Percentiles rank a stretch among this genome's conserved stretches.
Evolutionary conservation across 768 basidiomycete genomes (phyloP).

Genomic region (Amanita jacksonii): DNA sequence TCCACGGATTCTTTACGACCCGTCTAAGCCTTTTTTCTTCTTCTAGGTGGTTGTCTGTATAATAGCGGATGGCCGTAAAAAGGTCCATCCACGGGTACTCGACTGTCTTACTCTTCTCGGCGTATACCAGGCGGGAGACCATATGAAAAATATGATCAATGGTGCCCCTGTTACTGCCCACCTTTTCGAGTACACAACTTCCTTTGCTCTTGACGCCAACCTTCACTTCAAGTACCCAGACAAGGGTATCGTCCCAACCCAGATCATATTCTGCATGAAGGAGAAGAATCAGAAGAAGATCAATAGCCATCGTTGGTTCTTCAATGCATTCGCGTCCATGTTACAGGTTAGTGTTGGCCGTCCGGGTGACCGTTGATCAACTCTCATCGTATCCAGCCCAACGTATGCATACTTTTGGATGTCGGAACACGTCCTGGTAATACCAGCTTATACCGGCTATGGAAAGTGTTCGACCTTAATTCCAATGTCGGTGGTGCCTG

Average conservation of each 20-base stretch:
- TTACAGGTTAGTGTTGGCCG: conserved; percentile 55
- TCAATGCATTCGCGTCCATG: conserved; percentile 84
- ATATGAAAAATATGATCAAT: conserved; percentile 36
- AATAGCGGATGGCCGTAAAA: conserved; percentile 80
- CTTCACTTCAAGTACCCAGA: conserved; percentile 83
- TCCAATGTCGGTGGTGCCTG: conserved; percentile 93
- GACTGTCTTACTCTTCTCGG: conserved; percentile 89
- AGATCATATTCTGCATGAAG: conserved; percentile 85
- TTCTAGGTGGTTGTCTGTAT: conserved; percentile 83
- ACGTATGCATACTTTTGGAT: conserved; percentile 87
- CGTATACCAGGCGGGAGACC: conserved; percentile 66
- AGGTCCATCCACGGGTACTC: conserved; percentile 74
- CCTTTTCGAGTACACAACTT: conserved; percentile 82
- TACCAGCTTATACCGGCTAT: conserved; percentile 86
- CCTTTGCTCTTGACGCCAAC: conserved; percentile 70
- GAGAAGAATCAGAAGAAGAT: conserved; percentile 97
- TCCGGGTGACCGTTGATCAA: no score
- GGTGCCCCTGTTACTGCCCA: conserved; percentile 54
- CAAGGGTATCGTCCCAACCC: conserved; percentile 91
- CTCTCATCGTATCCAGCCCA: conserved; percentile 42
- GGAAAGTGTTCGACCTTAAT: conserved; percentile 91
- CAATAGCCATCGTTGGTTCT: conserved; percentile 95
- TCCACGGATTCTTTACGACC: background rate
- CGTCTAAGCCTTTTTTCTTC: background rate
- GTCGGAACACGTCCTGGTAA: conserved; percentile 88